Evolutionary conservation across 2,329 filamentous ascomycete genomes (phyloP), one percentile per base, ranked within the genome.

Genomic region (Leptographium radiaticola): DNA sequence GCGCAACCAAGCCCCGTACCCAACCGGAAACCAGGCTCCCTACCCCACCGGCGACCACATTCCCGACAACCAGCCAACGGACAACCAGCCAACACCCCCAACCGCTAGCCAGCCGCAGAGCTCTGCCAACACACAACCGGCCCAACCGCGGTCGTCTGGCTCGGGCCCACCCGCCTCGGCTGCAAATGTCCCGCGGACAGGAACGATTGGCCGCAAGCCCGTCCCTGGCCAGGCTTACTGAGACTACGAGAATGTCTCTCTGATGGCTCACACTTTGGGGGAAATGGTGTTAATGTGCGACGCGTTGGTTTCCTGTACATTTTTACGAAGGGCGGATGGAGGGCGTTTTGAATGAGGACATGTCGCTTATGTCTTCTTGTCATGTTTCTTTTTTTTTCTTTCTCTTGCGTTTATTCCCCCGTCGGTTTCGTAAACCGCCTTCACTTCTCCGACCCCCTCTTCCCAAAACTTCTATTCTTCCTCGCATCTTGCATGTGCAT

Each of bases 211-310:
- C 59, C 73, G 77, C 53, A 81, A 81, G 64, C 76, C 78, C 31
- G 73, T 81, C 43, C 75, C 77, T 7, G 75, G 75, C 39, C 76
- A 79, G 64, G 75, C 76, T 5, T 74, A 73, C 54, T 77, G 61
- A 20, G 36, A n/a, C 25, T 11, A 20, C 5, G 25, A 7, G 18
- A 15, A 6, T 11, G 8, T 20, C 4, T 40, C 15, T 10, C 7
- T 18, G 6, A 18, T 9, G 34, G 12, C 34, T 10, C 2, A 13
- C 34, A 36, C 34, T 36, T 15, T 1, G 49, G 15, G n/a, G 11
- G 36, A 43, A 4, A 39, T 12, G 50, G 50, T n/a, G 40, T 52
- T 52, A 31, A 20, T n/a, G n/a, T 10, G 20, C 43, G 25, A 16
- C 18, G 25, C 10, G 13, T 16, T 16, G 44, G 38, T 36, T 50